These are phyloP conservation scores for Paraphaeosphaeria minitans DNA, from an alignment of 2,329 filamentous ascomycete species.

Conservation along the genomic window DNA sequence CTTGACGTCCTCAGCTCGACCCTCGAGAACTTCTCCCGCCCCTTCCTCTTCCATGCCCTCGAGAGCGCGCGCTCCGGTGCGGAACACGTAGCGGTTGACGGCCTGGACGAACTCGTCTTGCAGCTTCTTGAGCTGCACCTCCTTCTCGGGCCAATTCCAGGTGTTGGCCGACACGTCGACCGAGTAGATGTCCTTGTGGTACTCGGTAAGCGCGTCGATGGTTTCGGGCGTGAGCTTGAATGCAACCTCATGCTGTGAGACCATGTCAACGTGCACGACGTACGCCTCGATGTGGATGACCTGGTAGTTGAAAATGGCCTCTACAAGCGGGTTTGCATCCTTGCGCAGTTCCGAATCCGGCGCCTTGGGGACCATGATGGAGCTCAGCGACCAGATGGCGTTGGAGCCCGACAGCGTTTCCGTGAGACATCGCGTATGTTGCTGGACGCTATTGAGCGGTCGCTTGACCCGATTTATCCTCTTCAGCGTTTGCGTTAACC, in stretches of 20 bases:
- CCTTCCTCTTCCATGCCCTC: constrained; percentile 98
- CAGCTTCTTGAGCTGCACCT: constrained; percentile 93
- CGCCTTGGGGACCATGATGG: constrained; percentile 88
- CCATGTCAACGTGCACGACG: constrained; percentile 99
- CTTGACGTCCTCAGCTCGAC: constrained; percentile 93
- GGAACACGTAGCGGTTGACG: constrained; percentile 96
- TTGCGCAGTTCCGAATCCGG: constrained; percentile 83
- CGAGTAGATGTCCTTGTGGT: constrained; percentile 95
- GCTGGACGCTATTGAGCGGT: constrained; percentile 92
- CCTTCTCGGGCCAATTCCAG: constrained; percentile 96
- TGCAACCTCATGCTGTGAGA: constrained; percentile 93
- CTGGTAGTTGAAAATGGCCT: constrained; percentile 91
- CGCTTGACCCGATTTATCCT: constrained; percentile 96
- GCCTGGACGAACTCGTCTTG: constrained; percentile 97
- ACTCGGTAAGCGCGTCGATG: constrained; percentile 90
- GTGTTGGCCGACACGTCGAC: constrained; percentile 86
- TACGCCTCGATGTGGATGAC: constrained; percentile 94
- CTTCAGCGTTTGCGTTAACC: constrained; percentile 96
- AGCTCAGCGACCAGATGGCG: constrained; percentile 93
- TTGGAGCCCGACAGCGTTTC: constrained; percentile 88
- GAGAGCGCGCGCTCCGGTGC: constrained; percentile 83
- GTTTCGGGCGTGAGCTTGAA: constrained; percentile 96
- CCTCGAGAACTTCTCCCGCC: constrained; percentile 87
- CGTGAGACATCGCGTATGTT: constrained; percentile 93
- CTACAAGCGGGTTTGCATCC: constrained; percentile 80